phyloP scores from a whole-genome alignment of 257 asterid genomes.

The Penstemon barbatus region DNA sequence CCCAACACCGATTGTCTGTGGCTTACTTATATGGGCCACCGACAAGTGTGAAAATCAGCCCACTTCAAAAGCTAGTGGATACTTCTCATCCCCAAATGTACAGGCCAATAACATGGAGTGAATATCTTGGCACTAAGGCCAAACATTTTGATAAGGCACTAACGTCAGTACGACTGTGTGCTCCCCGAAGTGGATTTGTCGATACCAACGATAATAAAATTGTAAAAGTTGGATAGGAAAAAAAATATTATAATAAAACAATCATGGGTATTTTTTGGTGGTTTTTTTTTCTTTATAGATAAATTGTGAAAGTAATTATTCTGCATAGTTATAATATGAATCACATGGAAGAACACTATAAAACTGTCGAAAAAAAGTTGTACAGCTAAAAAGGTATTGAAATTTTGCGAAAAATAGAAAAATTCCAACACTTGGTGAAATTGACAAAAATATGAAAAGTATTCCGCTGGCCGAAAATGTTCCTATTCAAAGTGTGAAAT shows the following conservation, averaged over 20 bases:
- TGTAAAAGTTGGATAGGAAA: constrained; percentile 47
- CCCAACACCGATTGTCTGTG: constrained; percentile 54
- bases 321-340: too few relatives aligned
- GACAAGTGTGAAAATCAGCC: constrained; percentile 49
- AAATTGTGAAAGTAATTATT: too few relatives aligned
- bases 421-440: too few relatives aligned
- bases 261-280: background rate
- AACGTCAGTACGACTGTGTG: constrained; percentile 55
- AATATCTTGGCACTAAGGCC: constrained; percentile 75
- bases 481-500: too few relatives aligned
- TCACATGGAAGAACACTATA: too few relatives aligned
- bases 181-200: constrained; percentile 39
- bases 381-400: too few relatives aligned
- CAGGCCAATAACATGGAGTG: constrained; percentile 76
- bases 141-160: constrained; percentile 84
- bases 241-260: too few relatives aligned
- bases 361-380: too few relatives aligned
- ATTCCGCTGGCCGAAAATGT: too few relatives aligned
- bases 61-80: constrained; percentile 58
- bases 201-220: constrained; percentile 47
- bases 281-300: background rate
- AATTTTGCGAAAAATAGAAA: too few relatives aligned
- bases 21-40: constrained; percentile 89
- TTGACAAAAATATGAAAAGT: too few relatives aligned
- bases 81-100: constrained; percentile 54